Percentiles rank a stretch among this genome's conserved stretches.
Evolutionary conservation across 2,329 filamentous ascomycete species (phyloP).

Genomic region (Alternaria infectoria): DNA sequence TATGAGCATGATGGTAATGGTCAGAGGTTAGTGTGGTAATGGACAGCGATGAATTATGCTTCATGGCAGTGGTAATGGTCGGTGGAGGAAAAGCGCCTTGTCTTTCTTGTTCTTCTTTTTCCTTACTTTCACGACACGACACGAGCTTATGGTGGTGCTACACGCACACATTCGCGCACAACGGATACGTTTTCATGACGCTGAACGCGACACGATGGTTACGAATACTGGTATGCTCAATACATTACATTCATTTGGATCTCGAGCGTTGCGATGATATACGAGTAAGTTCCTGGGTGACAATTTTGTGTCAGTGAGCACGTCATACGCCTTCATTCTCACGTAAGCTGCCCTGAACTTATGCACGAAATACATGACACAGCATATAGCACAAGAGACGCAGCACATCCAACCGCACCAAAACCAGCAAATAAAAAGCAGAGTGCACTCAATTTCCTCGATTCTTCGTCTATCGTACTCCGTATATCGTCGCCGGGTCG

Average conservation of each 20-base stretch:
- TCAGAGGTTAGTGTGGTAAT: neutral
- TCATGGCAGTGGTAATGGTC: neutral
- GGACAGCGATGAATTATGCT: neutral
- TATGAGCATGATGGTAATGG: neutral
- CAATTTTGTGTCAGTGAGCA: neutral
- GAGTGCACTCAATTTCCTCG: neutral
- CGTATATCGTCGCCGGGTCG: neutral
- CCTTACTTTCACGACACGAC: neutral
- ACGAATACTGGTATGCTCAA: neutral
- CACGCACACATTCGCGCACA: neutral
- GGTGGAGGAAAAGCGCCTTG: neutral
- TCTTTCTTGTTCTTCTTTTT: neutral
- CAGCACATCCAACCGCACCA: neutral
- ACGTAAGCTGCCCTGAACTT: neutral
- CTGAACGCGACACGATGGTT: neutral
- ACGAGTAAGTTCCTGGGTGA: too few species aligned
- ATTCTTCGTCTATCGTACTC: neutral
- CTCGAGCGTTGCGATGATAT: neutral
- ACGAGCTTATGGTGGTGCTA: neutral
- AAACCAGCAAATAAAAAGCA: fast-evolving
- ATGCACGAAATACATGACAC: neutral
- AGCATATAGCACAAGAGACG: neutral
- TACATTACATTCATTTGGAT: neutral
- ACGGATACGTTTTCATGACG: neutral
- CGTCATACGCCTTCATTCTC: neutral